A percentile compares a stretch with the other conserved stretches of the same genome.
These are phyloP conservation scores for Aspergillus sclerotiicarbonarius DNA, from an alignment of 495 filamentous ascomycete species.

Conservation along the genomic window DNA sequence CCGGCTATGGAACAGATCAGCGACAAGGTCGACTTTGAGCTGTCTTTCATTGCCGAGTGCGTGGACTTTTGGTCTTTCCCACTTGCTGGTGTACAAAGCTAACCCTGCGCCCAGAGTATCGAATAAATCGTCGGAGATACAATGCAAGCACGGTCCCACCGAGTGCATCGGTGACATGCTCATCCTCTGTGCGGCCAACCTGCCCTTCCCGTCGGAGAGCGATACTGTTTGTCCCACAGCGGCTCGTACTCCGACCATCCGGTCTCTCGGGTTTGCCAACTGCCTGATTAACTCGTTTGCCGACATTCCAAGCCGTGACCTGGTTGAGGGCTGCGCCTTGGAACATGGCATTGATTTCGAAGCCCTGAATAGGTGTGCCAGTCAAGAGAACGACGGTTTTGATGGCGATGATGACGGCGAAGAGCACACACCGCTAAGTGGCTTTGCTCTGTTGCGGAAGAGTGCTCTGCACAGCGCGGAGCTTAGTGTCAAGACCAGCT, in stretches of 20 bases:
- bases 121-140: constrained; percentile 36
- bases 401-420: constrained; percentile 56
- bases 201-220: constrained; percentile 42
- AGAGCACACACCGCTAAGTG: constrained; percentile 41
- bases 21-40: constrained; percentile 83
- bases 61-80: constrained; percentile 6
- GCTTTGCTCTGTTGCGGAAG: constrained; percentile 65
- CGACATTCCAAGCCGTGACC: constrained; percentile 66
- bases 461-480: constrained; percentile 70
- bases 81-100: constrained; percentile 6
- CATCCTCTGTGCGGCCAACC: constrained; percentile 79
- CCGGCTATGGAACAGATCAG: constrained; percentile 80
- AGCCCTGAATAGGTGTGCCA: constrained; percentile 74
- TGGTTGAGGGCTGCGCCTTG: constrained; percentile 81
- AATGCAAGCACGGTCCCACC: constrained; percentile 81
- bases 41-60: constrained; percentile 87
- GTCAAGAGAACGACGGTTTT: constrained; percentile 42
- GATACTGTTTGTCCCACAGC: background rate
- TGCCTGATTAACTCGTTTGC: constrained; percentile 73
- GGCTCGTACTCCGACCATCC: constrained; percentile 67
- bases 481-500: constrained; percentile 75
- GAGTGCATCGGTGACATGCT: constrained; percentile 96
- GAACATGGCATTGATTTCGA: constrained; percentile 87
- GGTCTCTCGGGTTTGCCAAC: constrained; percentile 85
- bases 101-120: constrained; percentile 29